phyloP scores from a whole-genome alignment of 306 rosid species.

The Corylus heterophylla region DNA sequence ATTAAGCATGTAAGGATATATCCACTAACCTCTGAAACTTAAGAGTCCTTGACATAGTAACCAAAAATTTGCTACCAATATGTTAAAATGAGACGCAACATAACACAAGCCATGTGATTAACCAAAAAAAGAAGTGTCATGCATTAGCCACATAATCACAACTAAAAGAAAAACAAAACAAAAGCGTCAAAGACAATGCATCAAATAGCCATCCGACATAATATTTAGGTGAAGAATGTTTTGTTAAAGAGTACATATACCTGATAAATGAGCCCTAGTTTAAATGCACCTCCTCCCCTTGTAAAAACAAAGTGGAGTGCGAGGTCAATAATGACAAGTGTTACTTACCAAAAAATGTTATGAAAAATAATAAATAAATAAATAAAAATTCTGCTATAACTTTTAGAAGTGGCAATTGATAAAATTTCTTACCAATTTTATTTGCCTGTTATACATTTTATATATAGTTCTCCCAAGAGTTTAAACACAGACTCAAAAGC shows the following conservation, averaged over 20 bases:
- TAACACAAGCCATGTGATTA: background rate
- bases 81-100: background rate
- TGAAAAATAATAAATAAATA: background rate
- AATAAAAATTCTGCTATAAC: background rate
- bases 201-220: background rate
- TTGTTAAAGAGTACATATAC: background rate
- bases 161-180: background rate
- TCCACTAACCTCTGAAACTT: background rate
- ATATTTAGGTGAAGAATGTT: background rate
- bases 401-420: background rate
- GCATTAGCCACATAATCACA: background rate
- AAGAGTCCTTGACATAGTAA: background rate
- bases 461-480: background rate
- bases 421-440: background rate
- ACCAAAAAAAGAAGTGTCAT: background rate
- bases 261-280: background rate
- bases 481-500: background rate
- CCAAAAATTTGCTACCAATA: background rate
- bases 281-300: background rate
- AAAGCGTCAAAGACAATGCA: background rate
- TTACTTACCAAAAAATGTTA: background rate
- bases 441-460: background rate
- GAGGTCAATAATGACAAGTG: background rate
- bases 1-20: conserved; percentile 26
- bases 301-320: background rate